A percentile compares a stretch with the other conserved stretches of the same genome.
phyloP scores from a whole-genome alignment of 1,284 basidiomycete species.

The Melampsora americana region DNA sequence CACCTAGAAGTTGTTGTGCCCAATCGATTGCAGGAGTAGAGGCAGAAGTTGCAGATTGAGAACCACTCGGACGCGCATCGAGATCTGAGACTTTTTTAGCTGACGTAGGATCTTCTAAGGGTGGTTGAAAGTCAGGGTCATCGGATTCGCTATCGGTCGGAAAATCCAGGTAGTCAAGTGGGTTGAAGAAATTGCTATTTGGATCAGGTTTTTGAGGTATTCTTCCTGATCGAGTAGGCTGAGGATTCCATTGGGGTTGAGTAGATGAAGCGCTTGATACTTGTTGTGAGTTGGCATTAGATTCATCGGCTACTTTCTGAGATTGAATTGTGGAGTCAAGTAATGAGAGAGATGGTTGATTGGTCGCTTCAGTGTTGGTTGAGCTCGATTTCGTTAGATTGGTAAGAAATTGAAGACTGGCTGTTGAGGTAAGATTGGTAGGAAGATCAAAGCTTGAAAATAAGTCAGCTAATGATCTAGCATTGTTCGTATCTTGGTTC shows the following conservation, averaged over 20 bases:
- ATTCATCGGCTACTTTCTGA: background rate
- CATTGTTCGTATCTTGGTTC: background rate
- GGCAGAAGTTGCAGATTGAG: background rate
- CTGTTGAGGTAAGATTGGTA: background rate
- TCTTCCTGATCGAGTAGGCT: slow-evolving; percentile 32
- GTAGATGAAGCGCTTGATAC: background rate
- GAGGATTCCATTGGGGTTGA: slow-evolving; percentile 4
- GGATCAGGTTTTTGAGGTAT: slow-evolving; percentile 23
- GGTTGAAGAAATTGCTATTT: slow-evolving; percentile 6
- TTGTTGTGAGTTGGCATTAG: background rate
- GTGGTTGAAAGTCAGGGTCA: slow-evolving; percentile 39
- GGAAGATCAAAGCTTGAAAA: background rate
- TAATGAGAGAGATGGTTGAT: background rate
- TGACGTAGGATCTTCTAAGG: background rate
- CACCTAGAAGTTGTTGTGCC: background rate
- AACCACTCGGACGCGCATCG: background rate
- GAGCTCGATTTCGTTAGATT: background rate
- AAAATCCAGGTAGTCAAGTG: slow-evolving; percentile 30
- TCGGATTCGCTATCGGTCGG: slow-evolving; percentile 41
- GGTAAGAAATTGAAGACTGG: background rate
- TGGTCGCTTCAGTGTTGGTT: background rate
- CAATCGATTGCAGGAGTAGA: background rate
- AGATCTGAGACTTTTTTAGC: background rate
- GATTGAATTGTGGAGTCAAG: background rate
- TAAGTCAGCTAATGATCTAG: background rate